Base-by-base conservation (phyloP, 306 rosid species). In the Citrullus amarus region DNA sequence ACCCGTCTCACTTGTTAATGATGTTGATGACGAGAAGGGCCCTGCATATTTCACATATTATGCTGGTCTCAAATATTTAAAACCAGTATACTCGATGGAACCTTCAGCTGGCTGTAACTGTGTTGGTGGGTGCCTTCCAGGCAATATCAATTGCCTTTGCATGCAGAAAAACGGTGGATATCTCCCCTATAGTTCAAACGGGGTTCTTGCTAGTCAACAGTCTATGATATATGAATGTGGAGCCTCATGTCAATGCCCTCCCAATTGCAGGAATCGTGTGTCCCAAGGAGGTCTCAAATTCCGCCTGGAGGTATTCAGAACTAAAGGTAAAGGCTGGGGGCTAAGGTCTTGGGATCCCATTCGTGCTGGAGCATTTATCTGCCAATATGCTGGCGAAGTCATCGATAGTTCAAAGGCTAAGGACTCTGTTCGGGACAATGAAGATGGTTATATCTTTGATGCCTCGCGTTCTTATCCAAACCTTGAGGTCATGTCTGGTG, bases 321-420 rank as follows among this genome's bases (percentile, higher is more conserved):
- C 93, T 18, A 91, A 86, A 85, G 83, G 84, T 80, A 87, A 83
- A 86, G 98, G 98, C 54, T 93, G 98, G 98, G 98, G 97, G 76
- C 87, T 93, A 61, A 89, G 98, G 88, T 89, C 97, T 1, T 90
- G 92, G 97, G 98, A 93, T 79, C 87, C 98, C 62, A 91, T 93
- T 80, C 96, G 96, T 44, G 96, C 98, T 4, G 98, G 97, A 65
- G 69, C 92, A 41, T 93, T 87, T 75, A 82, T 93, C 81, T 90
- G 98, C 79, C 96, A 93, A 84, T 93, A 90, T 82, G 98, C 96
- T 10, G 98, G 97, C 71, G 96, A 94, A 86, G 97, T 89, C 56
- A 81, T 89, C 61, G 92, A 86, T 73, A 86, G 80, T 69, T 78
- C 90, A 66, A 89, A 84, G 73, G 83, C 78, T 12, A 95, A 89